Evolutionary conservation across 345 rosid genomes (phyloP).

Genomic region (Rubroshorea leprosula): DNA sequence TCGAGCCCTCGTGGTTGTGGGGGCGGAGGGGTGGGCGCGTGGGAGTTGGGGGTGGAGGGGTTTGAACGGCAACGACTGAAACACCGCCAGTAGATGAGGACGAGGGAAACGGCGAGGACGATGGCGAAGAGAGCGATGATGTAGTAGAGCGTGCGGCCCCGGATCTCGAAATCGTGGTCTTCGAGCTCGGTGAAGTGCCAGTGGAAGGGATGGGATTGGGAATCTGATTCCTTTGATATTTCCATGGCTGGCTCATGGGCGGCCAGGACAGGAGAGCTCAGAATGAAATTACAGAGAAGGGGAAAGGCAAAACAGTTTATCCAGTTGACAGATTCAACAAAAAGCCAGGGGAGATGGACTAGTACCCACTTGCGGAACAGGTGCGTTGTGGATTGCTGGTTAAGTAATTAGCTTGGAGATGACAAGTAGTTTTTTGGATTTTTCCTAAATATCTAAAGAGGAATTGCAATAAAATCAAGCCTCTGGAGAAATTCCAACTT

Average conservation of each 20-base stretch:
- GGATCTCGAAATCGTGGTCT: conserved; percentile 36
- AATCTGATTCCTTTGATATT: no score
- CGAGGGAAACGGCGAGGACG: conserved; percentile 24
- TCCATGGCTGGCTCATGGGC: background rate
- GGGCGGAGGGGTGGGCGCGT: conserved; percentile 8
- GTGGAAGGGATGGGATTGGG: conserved; percentile 27
- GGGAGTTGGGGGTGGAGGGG: background rate
- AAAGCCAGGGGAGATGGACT: background rate
- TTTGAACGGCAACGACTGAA: conserved; percentile 19
- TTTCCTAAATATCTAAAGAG: background rate
- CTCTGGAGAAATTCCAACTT: no score
- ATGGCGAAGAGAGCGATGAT: conserved; percentile 21
- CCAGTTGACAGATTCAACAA: background rate
- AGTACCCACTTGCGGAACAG: background rate
- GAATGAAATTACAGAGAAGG: background rate
- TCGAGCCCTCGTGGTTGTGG: conserved; percentile 22
- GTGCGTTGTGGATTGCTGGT: background rate
- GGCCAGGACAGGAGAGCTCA: background rate
- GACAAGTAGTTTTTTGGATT: background rate
- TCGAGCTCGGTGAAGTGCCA: conserved; percentile 43
- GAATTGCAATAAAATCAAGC: background rate
- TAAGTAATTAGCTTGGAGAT: background rate
- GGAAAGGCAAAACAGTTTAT: background rate
- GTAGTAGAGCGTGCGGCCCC: conserved; percentile 37
- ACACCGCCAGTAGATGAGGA: conserved; percentile 41